These are phyloP conservation scores for Pelargonium nanum DNA, from an alignment of 345 rosid species.

Conservation along the genomic window DNA sequence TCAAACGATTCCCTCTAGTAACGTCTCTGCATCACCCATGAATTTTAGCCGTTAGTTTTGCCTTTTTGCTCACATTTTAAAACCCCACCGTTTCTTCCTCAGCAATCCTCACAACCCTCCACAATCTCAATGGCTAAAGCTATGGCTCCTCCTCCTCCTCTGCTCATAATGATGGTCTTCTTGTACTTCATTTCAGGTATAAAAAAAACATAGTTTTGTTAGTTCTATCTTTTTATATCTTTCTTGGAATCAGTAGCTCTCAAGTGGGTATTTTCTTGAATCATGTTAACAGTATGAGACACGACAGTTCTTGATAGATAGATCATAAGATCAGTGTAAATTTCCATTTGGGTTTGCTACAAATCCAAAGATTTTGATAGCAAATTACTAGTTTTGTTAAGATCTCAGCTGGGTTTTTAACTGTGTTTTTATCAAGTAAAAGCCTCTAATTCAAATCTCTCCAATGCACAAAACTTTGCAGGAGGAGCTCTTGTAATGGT, in stretches of 20 bases:
- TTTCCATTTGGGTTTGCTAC: too few species aligned
- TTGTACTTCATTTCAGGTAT: slow-evolving; percentile 27
- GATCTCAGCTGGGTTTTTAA: too few species aligned
- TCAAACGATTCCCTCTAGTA: too few species aligned
- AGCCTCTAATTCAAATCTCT: too few species aligned
- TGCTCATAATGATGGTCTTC: slow-evolving; percentile 6
- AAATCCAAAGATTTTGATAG: too few species aligned
- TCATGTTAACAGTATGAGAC: too few species aligned
- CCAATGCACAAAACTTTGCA: slow-evolving; percentile 6
- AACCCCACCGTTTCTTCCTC: too few species aligned
- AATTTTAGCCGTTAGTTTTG: background rate
- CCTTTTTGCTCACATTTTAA: background rate
- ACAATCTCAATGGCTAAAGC: slow-evolving; percentile 17
- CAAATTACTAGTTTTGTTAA: too few species aligned
- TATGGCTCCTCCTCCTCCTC: slow-evolving; percentile 5
- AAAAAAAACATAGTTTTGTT: too few species aligned
- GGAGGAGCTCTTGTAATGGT: slow-evolving; percentile 22
- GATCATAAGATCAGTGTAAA: too few species aligned
- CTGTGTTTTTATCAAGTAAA: too few species aligned
- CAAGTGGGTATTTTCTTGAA: background rate
- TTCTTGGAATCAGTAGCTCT: background rate
- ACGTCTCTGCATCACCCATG: background rate
- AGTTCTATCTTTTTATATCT: background rate
- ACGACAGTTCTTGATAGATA: too few species aligned
- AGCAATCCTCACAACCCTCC: background rate